phyloP scores from a whole-genome alignment of 2,329 filamentous ascomycete genomes.

The Arthrobotrys entomopaga region DNA sequence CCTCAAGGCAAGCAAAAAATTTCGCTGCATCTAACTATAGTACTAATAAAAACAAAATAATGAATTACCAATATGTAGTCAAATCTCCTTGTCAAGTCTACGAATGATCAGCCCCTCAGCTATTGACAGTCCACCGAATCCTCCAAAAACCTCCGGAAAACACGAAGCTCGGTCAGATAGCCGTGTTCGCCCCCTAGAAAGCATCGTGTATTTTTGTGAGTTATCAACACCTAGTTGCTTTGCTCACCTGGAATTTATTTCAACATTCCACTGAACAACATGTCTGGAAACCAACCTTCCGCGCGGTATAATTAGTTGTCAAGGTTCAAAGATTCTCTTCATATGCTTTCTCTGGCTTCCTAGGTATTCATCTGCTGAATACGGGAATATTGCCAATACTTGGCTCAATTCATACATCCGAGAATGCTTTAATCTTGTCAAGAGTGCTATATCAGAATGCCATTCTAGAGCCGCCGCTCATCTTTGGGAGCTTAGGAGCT shows the following conservation, averaged over 20 bases:
- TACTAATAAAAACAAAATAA: too few species aligned
- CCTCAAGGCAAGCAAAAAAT: background rate
- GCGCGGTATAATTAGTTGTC: conserved; percentile 67
- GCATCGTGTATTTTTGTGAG: background rate
- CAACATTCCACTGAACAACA: too few species aligned
- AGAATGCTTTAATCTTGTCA: conserved; percentile 88
- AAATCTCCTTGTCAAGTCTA: background rate
- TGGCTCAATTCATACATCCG: conserved; percentile 78
- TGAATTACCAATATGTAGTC: too few species aligned
- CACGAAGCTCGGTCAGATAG: too few species aligned
- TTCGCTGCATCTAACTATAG: background rate
- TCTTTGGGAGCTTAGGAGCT: conserved; percentile 76
- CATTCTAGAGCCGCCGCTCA: conserved; percentile 79
- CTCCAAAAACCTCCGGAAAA: too few species aligned
- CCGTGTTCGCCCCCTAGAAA: too few species aligned
- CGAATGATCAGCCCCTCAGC: background rate
- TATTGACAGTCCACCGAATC: too few species aligned
- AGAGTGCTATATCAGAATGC: conserved; percentile 88
- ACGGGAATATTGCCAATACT: conserved; percentile 82
- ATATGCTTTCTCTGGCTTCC: conserved; percentile 82
- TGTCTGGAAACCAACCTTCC: background rate
- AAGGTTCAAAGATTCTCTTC: conserved; percentile 88
- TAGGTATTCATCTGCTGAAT: conserved; percentile 79
- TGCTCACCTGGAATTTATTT: background rate
- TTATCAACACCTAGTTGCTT: background rate